Base-by-base conservation (phyloP, 495 filamentous ascomycete species). In the Astrothelium macrocarpum region DNA sequence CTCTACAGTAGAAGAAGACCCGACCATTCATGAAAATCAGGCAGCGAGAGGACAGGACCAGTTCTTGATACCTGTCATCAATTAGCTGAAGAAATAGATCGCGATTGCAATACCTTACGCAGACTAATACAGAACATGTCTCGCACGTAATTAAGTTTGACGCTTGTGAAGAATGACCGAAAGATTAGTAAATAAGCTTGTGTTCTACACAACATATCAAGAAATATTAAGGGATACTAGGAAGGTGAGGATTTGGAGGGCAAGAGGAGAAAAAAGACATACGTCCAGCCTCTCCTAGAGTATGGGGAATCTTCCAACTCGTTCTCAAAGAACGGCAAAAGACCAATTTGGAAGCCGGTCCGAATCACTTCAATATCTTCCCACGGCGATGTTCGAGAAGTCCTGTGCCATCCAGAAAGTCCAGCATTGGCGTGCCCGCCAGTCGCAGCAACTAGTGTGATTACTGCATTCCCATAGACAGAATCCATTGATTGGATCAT, bases 401-500 rank as follows among this genome's bases (percentile, higher is more conserved):
- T 42, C 36, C 18, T 42, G 18, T 42, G 10, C 36, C 36, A 42
- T 42, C 60, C 60, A n/a, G 14, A 14, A 14, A 62, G 32, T n/a
- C 60, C 60, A 23, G 36, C 60, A 32, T 46, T 26, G 36, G 60
- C 60, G 23, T 62, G 36, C 42, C 26, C 32, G 2, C 60, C 60
- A 12, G 23, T 28, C 16, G 60, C 34, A n/a, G 60, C 60, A 12
- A 36, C 42, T 18, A 62, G 43, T 10, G 60, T 62, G 39, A 46
- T 46, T 3, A 49, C 16, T 29, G 60, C 36, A 45, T 28, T 49
- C 11, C 60, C 60, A 45, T 62, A 62, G 18, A 62, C 60, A 11
- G 10, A 18, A 29, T 62, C 60, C 60, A 62, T 62, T 4, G 43
- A 26, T 12, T 23, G 32, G 26, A 62, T 62, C 60, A 46, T 39